A percentile compares a stretch with the other conserved stretches of the same genome.
Evolutionary conservation across 2,329 filamentous ascomycete genomes (phyloP).

Genomic region (Penicillium sp.): DNA sequence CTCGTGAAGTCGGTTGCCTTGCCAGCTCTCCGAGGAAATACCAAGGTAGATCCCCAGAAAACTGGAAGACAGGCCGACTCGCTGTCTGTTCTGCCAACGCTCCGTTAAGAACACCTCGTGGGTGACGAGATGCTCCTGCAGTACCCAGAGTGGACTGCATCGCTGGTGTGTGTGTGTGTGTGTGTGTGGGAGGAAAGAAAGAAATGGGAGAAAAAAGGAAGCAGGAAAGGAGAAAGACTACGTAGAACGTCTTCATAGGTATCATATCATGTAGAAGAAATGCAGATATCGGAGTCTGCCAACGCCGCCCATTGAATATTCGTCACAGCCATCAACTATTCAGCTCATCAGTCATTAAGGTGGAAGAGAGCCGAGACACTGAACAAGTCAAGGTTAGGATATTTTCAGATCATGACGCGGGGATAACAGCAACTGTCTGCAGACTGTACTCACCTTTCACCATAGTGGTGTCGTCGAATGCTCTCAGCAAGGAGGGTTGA

Average conservation of each 20-base stretch:
- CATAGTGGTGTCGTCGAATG: slow-evolving; percentile 94
- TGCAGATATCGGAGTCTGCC: slow-evolving; percentile 25
- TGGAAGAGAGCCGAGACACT: slow-evolving; percentile 66
- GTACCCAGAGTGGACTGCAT: slow-evolving; percentile 72
- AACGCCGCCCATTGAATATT: slow-evolving; percentile 25
- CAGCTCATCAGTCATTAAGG: slow-evolving; percentile 53
- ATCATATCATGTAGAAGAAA: slow-evolving; percentile 27
- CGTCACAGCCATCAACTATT: slow-evolving; percentile 20
- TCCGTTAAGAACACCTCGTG: slow-evolving; percentile 78
- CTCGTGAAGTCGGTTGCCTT: slow-evolving; percentile 24
- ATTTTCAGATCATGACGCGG: background rate
- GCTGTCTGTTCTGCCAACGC: slow-evolving; percentile 70
- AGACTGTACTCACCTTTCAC: slow-evolving; percentile 70
- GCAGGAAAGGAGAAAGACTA: slow-evolving; percentile 2
- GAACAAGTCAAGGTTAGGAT: slow-evolving; percentile 27
- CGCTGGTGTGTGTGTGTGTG: slow-evolving; percentile 68
- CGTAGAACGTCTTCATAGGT: slow-evolving; percentile 23
- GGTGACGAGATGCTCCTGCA: slow-evolving; percentile 70
- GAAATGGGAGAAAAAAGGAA: slow-evolving; percentile 12
- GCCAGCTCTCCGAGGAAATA: background rate
- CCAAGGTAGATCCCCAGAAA: slow-evolving; percentile 27
- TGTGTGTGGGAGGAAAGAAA: slow-evolving; percentile 8
- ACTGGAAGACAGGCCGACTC: slow-evolving; percentile 11
- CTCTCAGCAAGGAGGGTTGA: slow-evolving; percentile 87
- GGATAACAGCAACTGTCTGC: slow-evolving; percentile 12